phyloP scores from a whole-genome alignment of 164 flowering plant genomes.

The Stephania yunnanensis region DNA sequence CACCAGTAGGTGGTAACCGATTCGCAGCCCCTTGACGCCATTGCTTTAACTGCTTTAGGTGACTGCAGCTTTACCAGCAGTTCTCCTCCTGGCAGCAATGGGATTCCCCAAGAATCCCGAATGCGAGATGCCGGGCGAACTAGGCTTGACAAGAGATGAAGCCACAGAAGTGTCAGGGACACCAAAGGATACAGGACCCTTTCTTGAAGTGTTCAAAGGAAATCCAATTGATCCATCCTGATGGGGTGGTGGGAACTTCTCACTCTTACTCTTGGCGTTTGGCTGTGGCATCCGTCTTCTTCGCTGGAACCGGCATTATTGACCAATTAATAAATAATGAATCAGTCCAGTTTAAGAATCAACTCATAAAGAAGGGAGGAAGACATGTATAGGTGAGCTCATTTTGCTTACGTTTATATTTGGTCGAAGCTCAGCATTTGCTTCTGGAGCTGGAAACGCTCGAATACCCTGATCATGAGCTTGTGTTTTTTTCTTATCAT shows the following conservation, averaged over 20 bases:
- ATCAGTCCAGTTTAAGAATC: background rate
- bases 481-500: constrained; percentile 42
- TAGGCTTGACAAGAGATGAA: constrained; percentile 34
- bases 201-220: constrained; percentile 36
- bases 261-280: constrained; percentile 79
- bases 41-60: background rate
- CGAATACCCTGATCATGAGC: constrained; percentile 46
- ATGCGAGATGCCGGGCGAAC: constrained; percentile 19
- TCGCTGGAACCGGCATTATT: constrained; percentile 34
- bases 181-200: constrained; percentile 49
- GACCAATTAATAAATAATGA: background rate
- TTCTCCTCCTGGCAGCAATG: background rate
- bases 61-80: background rate
- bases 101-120: constrained; percentile 25
- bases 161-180: constrained; percentile 24
- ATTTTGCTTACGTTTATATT: constrained; percentile 67
- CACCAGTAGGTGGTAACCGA: background rate
- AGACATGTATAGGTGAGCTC: background rate
- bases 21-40: background rate
- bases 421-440: constrained; percentile 74
- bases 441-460: constrained; percentile 82
- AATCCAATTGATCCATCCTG: constrained; percentile 76
- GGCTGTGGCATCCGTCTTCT: constrained; percentile 48
- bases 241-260: constrained; percentile 93
- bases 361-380: background rate